Evolutionary conservation across 2,329 filamentous ascomycete genomes (phyloP).

Genomic region (Fusarium sp.): DNA sequence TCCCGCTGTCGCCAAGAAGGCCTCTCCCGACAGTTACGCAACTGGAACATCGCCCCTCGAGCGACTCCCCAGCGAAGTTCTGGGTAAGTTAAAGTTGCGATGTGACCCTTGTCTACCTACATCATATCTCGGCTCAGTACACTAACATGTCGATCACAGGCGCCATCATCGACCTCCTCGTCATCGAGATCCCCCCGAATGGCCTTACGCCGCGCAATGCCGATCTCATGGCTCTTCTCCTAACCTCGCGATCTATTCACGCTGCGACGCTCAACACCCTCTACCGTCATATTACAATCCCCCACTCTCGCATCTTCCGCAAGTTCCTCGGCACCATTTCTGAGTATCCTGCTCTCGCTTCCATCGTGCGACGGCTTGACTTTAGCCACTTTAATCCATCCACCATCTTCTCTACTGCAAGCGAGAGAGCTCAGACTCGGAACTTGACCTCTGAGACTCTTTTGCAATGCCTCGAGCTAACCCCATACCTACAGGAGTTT

Average conservation of each 20-base stretch:
- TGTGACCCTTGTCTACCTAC: constrained; percentile 28
- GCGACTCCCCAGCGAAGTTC: constrained; percentile 73
- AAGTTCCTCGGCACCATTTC: constrained; percentile 78
- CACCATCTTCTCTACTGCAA: constrained; percentile 76
- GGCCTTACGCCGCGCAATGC: constrained; percentile 79
- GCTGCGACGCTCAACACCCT: constrained; percentile 77
- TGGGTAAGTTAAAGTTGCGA: constrained; percentile 62
- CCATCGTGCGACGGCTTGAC: constrained; percentile 80
- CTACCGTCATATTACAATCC: constrained; percentile 82
- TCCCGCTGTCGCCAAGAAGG: constrained; percentile 45
- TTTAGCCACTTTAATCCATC: constrained; percentile 88
- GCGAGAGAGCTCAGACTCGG: constrained; percentile 76
- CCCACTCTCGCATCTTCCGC: constrained; percentile 83
- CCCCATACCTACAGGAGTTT: constrained; percentile 79
- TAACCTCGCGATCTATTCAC: constrained; percentile 80
- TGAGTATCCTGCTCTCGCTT: constrained; percentile 73
- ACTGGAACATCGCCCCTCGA: constrained; percentile 69
- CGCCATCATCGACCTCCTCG: constrained; percentile 77
- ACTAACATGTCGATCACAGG: constrained; percentile 56
- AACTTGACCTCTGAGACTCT: constrained; percentile 81
- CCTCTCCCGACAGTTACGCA: constrained; percentile 40
- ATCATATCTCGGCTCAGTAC: constrained; percentile 17
- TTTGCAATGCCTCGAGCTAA: constrained; percentile 73
- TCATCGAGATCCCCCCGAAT: constrained; percentile 76
- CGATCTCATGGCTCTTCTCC: constrained; percentile 77